These are phyloP conservation scores for Begonia loranthoides DNA, from an alignment of 306 rosid species.

Conservation along the genomic window DNA sequence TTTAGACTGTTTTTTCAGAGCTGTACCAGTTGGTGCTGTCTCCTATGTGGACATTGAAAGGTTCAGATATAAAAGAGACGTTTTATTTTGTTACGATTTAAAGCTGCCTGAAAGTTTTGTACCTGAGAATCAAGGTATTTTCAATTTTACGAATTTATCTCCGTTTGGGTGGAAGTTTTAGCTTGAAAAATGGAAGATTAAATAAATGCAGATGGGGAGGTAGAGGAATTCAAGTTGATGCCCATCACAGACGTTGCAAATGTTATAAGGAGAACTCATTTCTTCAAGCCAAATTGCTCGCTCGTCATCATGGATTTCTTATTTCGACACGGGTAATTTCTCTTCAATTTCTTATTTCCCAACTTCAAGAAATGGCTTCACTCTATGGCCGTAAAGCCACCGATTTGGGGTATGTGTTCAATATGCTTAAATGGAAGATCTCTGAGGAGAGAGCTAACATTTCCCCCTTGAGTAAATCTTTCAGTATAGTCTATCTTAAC, in stretches of 20 bases:
- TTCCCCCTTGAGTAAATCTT: too few relatives aligned
- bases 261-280: slow-evolving; percentile 39
- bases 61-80: slow-evolving; percentile 59
- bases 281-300: slow-evolving; percentile 68
- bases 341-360: background rate
- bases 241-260: slow-evolving; percentile 54
- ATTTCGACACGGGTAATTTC: slow-evolving; percentile 63
- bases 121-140: slow-evolving; percentile 68
- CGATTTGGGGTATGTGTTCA: too few relatives aligned
- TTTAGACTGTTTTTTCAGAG: slow-evolving; percentile 31
- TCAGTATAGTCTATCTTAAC: too few relatives aligned
- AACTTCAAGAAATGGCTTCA: too few relatives aligned
- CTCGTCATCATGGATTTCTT: slow-evolving; percentile 63
- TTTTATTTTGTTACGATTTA: slow-evolving; percentile 80
- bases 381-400: too few relatives aligned
- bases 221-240: slow-evolving; percentile 72
- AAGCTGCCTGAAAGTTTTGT: slow-evolving; percentile 57
- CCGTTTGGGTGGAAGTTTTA: background rate
- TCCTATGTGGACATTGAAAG: slow-evolving; percentile 77
- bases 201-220: slow-evolving; percentile 66
- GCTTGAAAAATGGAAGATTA: slow-evolving; percentile 1
- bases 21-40: slow-evolving; percentile 64
- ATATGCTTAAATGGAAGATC: too few relatives aligned
- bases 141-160: background rate
- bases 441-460: too few relatives aligned